Conservation (phyloP, 2,329 filamentous ascomycete species). For the Tolypocladium album region DNA sequence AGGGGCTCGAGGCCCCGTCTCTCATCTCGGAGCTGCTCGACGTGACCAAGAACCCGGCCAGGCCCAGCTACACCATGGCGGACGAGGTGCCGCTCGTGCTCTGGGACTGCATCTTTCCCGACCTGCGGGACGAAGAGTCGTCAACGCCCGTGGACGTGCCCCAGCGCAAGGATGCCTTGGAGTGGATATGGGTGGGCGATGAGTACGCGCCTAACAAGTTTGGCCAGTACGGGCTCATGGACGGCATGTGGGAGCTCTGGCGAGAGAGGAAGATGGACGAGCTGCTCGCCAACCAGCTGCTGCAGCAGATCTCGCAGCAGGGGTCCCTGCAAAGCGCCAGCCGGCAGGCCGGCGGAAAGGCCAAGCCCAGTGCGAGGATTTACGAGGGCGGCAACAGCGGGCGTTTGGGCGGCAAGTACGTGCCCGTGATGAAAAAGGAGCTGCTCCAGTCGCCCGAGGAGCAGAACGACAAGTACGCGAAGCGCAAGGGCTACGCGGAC, state of each 20-base stretch:
- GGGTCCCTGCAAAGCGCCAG: slow-evolving; percentile 19
- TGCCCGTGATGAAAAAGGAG: slow-evolving; percentile 41
- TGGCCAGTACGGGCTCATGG: slow-evolving; percentile 55
- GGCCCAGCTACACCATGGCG: slow-evolving; percentile 84
- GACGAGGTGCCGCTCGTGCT: slow-evolving; percentile 82
- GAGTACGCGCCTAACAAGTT: slow-evolving; percentile 48
- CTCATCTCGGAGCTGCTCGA: slow-evolving; percentile 70
- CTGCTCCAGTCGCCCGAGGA: slow-evolving; percentile 39
- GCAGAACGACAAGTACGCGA: slow-evolving; percentile 51
- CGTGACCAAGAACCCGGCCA: slow-evolving; percentile 55
- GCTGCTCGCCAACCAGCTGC: slow-evolving; percentile 62
- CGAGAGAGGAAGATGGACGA: slow-evolving; percentile 82
- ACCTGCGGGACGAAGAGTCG: slow-evolving; percentile 6
- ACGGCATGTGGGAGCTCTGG: slow-evolving; percentile 76
- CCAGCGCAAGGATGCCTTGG: slow-evolving; percentile 43
- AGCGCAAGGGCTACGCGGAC: slow-evolving; percentile 44
- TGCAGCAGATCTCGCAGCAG: slow-evolving; percentile 48
- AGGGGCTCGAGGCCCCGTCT: slow-evolving; percentile 68
- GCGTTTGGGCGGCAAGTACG: slow-evolving; percentile 40
- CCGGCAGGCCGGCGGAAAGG: slow-evolving; percentile 25
- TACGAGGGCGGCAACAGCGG: slow-evolving; percentile 47
- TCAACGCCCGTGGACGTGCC: not conserved
- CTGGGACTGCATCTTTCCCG: slow-evolving; percentile 89
- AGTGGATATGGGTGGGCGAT: slow-evolving; percentile 75
- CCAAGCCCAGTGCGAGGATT: slow-evolving; percentile 17